Percentiles rank a stretch among this genome's conserved stretches.
Evolutionary conservation across 768 basidiomycete species (phyloP).

Genomic region (Hortiboletus flavorubellus): DNA sequence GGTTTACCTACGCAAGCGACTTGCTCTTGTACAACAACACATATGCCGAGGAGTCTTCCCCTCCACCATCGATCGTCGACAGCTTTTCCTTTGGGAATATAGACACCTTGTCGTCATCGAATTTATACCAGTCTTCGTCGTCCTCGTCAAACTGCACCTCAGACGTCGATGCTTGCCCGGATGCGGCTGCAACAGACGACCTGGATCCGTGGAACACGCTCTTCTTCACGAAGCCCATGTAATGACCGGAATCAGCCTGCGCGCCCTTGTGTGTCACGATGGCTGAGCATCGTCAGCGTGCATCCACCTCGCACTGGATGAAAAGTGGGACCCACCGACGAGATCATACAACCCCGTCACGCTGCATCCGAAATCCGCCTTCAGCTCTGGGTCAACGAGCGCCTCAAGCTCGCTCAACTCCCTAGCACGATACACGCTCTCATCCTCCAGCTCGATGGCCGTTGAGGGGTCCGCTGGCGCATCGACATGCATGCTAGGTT

Average conservation of each 20-base stretch:
- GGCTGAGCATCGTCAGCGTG: conserved; percentile 41
- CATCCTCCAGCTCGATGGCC: conserved; percentile 50
- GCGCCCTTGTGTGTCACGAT: conserved; percentile 98
- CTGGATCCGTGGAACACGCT: conserved; percentile 51
- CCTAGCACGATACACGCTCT: conserved; percentile 55
- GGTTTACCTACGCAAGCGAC: conserved; percentile 29
- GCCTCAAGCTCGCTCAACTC: conserved; percentile 65
- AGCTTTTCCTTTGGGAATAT: conserved; percentile 84
- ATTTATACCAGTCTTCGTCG: conserved; percentile 92
- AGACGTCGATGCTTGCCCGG: conserved; percentile 10
- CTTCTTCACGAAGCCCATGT: conserved; percentile 89
- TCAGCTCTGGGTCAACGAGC: conserved; percentile 61
- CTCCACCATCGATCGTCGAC: conserved; percentile 83
- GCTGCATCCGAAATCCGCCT: conserved; percentile 69
- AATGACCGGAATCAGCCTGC: conserved; percentile 92
- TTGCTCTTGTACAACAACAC: conserved; percentile 82
- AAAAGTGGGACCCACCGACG: conserved; percentile 55
- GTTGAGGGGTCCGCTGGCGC: conserved; percentile 34
- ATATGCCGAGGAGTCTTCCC: conserved; percentile 86
- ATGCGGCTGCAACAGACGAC: background rate
- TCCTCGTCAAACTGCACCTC: conserved; percentile 41
- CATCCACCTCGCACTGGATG: background rate
- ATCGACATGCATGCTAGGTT: conserved; percentile 43
- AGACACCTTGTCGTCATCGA: conserved; percentile 94
- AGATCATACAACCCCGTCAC: conserved; percentile 86